Evolutionary conservation across 257 asterid genomes (phyloP).

Genomic region (Penstemon davidsonii): DNA sequence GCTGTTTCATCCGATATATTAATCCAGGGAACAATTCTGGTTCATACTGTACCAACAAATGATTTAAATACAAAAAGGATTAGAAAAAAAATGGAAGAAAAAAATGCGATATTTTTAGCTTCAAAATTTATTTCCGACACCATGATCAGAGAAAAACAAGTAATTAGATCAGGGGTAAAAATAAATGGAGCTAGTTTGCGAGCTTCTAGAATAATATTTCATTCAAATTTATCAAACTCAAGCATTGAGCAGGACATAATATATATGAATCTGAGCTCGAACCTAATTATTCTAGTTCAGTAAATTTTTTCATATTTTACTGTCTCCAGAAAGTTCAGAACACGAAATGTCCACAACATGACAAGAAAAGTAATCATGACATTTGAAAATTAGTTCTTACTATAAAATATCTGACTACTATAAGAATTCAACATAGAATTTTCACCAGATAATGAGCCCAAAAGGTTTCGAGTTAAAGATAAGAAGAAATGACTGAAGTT

Average conservation of each 20-base stretch:
- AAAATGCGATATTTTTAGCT: not conserved
- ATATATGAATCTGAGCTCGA: not conserved
- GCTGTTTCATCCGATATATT: constrained; percentile 91
- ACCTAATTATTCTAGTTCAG: not conserved
- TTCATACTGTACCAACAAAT: constrained; percentile 66
- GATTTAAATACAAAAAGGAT: constrained; percentile 20
- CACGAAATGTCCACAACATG: not conserved
- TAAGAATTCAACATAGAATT: not conserved
- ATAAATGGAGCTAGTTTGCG: too few relatives aligned
- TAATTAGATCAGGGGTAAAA: not conserved
- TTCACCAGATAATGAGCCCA: too few relatives aligned
- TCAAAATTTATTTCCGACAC: not conserved
- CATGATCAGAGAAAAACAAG: not conserved
- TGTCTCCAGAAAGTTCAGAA: not conserved
- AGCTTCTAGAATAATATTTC: too few relatives aligned
- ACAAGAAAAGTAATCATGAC: not conserved
- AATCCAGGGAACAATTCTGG: constrained; percentile 94
- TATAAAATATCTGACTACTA: not conserved
- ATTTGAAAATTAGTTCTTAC: not conserved
- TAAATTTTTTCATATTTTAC: not conserved
- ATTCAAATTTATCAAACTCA: not conserved
- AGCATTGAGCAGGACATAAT: not conserved
- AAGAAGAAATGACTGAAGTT: too few relatives aligned
- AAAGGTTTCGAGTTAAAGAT: too few relatives aligned
- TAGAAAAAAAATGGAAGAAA: not conserved